These are phyloP conservation scores for Amanita polypyramis DNA, from an alignment of 768 basidiomycete species.

Conservation along the genomic window DNA sequence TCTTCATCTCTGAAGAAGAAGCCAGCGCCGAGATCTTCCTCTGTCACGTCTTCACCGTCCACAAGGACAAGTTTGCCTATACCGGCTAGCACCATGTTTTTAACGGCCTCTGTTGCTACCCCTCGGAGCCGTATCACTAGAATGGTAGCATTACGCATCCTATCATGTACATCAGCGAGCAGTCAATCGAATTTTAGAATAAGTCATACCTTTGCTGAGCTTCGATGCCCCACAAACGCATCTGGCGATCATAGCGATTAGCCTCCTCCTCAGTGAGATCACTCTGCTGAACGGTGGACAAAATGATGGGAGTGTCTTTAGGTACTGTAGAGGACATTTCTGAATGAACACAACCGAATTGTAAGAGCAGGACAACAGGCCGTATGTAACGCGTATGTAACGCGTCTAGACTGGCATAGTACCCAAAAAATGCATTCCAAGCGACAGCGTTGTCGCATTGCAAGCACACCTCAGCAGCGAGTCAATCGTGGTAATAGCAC, in stretches of 20 bases:
- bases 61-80: conserved; percentile 84
- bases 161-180: conserved; percentile 12
- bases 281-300: conserved; percentile 23
- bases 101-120: conserved; percentile 87
- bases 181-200: neutral
- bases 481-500: no score
- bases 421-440: no score
- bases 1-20: conserved; percentile 94
- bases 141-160: conserved; percentile 92
- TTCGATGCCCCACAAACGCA: conserved; percentile 95
- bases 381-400: neutral
- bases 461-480: no score
- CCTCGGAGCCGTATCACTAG: conserved; percentile 71
- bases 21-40: conserved; percentile 84
- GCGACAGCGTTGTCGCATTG: no score
- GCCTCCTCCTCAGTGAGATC: conserved; percentile 60
- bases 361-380: no score
- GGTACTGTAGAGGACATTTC: neutral
- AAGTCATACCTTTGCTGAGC: conserved; percentile 77
- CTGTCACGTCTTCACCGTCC: conserved; percentile 64
- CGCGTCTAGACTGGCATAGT: no score
- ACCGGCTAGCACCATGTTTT: conserved; percentile 95
- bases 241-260: conserved; percentile 92
- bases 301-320: neutral
- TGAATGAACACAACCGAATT: neutral